Conservation (phyloP, 108 stramenopile genomes). For the Cyclotella atomus region DNA sequence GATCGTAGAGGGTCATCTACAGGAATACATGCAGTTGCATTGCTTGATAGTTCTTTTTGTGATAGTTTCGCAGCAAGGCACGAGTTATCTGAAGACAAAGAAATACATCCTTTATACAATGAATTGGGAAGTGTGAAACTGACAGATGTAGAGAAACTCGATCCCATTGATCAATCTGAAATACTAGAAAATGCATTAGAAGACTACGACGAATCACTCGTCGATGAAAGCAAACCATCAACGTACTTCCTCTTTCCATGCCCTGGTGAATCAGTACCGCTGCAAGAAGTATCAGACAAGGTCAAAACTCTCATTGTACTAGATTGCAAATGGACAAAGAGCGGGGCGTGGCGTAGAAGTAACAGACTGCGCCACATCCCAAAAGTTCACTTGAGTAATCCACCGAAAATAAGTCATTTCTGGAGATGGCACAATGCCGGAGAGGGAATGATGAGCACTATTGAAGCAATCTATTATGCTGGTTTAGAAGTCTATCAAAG, state of each 20-base stretch:
- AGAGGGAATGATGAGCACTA: constrained; percentile 67
- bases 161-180: constrained; percentile 8
- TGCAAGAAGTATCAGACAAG: constrained; percentile 53
- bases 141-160: constrained; percentile 1
- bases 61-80: not conserved
- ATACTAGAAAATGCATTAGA: constrained; percentile 2
- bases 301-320: constrained; percentile 65
- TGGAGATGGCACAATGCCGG: constrained; percentile 89
- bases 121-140: not conserved
- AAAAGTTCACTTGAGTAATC: constrained; percentile 64
- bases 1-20: constrained; percentile 68
- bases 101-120: not conserved
- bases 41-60: constrained; percentile 30
- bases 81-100: not conserved
- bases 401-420: constrained; percentile 63
- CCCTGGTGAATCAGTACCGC: constrained; percentile 60
- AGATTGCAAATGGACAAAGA: constrained; percentile 78
- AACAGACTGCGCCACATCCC: constrained; percentile 46
- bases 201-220: not conserved
- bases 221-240: constrained; percentile 11
- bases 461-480: constrained; percentile 83
- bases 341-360: constrained; percentile 15
- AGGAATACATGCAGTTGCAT: constrained; percentile 62
- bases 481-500: constrained; percentile 51
- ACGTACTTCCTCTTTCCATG: constrained; percentile 69